These are phyloP conservation scores for Acorus calamus DNA, from an alignment of 106 monocot genomes.

Conservation along the genomic window DNA sequence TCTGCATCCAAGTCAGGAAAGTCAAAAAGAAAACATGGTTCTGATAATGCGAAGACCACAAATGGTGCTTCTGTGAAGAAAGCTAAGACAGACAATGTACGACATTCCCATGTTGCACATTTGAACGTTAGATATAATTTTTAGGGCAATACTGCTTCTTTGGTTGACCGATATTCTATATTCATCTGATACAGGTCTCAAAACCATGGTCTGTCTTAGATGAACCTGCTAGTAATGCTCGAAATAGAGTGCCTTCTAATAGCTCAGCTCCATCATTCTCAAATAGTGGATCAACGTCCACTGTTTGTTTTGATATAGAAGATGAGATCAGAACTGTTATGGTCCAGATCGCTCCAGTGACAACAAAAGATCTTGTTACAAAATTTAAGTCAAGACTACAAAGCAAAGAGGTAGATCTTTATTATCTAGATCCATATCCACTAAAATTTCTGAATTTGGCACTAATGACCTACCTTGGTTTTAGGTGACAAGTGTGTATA, in stretches of 20 bases:
- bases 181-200: slow-evolving; percentile 27
- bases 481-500: too few species aligned
- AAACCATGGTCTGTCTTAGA: slow-evolving; percentile 45
- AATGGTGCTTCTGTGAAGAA: slow-evolving; percentile 55
- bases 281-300: slow-evolving; percentile 18
- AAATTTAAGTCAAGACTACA: slow-evolving; percentile 71
- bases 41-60: slow-evolving; percentile 53
- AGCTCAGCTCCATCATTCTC: slow-evolving; percentile 13
- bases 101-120: background rate
- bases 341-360: slow-evolving; percentile 46
- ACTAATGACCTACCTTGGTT: too few species aligned
- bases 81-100: slow-evolving; percentile 40
- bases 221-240: slow-evolving; percentile 39
- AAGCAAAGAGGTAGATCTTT: slow-evolving; percentile 30
- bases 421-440: background rate
- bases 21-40: slow-evolving; percentile 65
- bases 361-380: slow-evolving; percentile 80
- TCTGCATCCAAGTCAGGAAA: slow-evolving; percentile 69
- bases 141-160: too few species aligned
- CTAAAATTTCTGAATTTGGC: too few species aligned
- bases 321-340: slow-evolving; percentile 83
- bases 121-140: background rate
- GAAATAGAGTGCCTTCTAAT: slow-evolving; percentile 26
- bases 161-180: background rate
- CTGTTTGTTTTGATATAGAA: slow-evolving; percentile 60